phyloP scores from a whole-genome alignment of 352 stramenopile genomes.

The Phytophthora vignae region DNA sequence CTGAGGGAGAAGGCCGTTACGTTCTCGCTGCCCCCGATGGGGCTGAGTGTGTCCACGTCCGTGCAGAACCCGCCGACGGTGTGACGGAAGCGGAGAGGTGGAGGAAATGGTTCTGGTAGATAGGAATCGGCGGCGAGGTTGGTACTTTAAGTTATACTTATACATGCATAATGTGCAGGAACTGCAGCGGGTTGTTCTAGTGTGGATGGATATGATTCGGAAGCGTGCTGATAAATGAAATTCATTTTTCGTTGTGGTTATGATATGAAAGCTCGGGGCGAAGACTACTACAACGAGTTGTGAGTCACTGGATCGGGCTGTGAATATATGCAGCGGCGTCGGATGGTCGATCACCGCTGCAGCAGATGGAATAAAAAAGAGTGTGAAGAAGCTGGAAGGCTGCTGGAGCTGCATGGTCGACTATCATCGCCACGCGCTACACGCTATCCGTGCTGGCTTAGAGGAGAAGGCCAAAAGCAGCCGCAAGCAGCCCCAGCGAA shows the following conservation, averaged over 20 bases:
- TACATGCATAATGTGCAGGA: slow-evolving; percentile 1
- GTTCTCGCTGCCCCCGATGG: slow-evolving; percentile 80
- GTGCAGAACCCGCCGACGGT: slow-evolving; percentile 54
- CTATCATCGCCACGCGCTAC: neutral
- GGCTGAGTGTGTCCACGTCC: slow-evolving; percentile 67
- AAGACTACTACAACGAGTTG: neutral
- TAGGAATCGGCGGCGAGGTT: slow-evolving; percentile 3
- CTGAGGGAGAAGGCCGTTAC: slow-evolving; percentile 68
- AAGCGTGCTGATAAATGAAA: neutral
- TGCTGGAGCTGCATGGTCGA: neutral
- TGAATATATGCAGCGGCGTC: neutral
- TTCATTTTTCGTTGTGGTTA: neutral
- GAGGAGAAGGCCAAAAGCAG: neutral
- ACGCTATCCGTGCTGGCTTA: neutral
- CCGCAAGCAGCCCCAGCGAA: neutral
- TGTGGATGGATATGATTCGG: neutral
- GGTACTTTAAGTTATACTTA: slow-evolving; percentile 33
- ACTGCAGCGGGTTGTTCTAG: neutral
- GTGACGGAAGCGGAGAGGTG: slow-evolving; percentile 11
- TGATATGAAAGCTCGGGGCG: neutral
- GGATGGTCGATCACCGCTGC: neutral
- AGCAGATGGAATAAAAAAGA: neutral
- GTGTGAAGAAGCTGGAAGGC: neutral
- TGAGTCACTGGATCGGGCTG: neutral
- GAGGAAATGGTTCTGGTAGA: slow-evolving; percentile 11